Conservation (phyloP, 2,329 filamentous ascomycete genomes). For the Fusarium sp. region DNA sequence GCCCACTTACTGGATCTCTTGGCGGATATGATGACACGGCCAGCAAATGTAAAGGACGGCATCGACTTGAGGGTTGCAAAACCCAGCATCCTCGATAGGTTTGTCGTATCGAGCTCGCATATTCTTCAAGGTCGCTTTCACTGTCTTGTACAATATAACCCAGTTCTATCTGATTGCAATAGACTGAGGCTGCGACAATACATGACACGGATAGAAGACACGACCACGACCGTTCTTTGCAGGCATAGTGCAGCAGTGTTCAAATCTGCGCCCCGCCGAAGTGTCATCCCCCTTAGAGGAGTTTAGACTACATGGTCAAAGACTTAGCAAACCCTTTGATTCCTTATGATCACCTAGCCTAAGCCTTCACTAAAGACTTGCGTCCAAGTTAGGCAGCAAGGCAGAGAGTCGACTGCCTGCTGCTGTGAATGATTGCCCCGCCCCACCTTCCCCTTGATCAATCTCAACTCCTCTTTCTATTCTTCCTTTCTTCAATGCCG, state of each 20-base stretch:
- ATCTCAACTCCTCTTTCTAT: background rate
- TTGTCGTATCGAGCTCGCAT: accelerated
- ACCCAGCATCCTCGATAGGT: no score
- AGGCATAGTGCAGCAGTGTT: no score
- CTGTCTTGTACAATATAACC: no score
- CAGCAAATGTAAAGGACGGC: no score
- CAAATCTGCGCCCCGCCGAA: no score
- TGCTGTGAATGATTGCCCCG: no score
- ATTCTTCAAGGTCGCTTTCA: accelerated
- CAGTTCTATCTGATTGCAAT: no score
- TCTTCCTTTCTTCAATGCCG: background rate
- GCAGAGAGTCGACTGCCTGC: background rate
- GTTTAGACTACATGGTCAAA: background rate
- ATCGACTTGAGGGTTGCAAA: no score
- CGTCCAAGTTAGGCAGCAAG: background rate
- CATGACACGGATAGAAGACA: no score
- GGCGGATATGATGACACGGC: background rate
- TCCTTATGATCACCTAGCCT: background rate
- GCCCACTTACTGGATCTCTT: background rate
- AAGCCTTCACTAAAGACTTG: background rate
- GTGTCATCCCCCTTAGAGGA: no score
- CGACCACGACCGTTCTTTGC: no score
- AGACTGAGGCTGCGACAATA: no score
- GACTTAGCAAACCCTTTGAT: background rate
- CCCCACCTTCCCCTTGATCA: background rate